These are phyloP conservation scores for Pterocarpus santalinus DNA, from an alignment of 306 rosid species.

Conservation along the genomic window DNA sequence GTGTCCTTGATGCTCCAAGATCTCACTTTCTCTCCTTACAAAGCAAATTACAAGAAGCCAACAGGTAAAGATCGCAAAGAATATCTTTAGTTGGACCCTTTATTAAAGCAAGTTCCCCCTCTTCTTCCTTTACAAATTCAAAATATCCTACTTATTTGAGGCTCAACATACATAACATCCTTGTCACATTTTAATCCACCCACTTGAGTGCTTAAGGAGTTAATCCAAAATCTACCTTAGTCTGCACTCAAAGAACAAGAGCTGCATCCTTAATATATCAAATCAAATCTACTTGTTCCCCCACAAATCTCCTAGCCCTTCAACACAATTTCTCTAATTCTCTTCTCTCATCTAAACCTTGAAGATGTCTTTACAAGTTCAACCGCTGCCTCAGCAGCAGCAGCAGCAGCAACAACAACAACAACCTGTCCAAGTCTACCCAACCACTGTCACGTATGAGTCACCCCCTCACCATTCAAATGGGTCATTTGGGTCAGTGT, in stretches of 20 bases:
- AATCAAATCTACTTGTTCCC: slow-evolving; percentile 39
- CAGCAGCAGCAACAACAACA: slow-evolving; percentile 57
- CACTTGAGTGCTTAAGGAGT: slow-evolving; percentile 57
- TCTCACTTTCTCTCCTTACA: slow-evolving; percentile 78
- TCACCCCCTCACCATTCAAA: slow-evolving; percentile 76
- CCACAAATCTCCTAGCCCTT: slow-evolving; percentile 23
- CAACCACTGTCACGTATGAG: slow-evolving; percentile 59
- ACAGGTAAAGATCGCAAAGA: slow-evolving; percentile 55
- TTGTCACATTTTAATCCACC: slow-evolving; percentile 42
- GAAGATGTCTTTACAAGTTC: slow-evolving; percentile 67
- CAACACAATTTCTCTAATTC: slow-evolving; percentile 33
- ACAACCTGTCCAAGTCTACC: slow-evolving; percentile 76
- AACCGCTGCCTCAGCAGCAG: slow-evolving; percentile 62
- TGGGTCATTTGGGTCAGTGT: slow-evolving; percentile 92
- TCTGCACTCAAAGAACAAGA: slow-evolving; percentile 75
- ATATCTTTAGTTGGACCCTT: slow-evolving; percentile 66
- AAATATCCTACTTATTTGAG: slow-evolving; percentile 48
- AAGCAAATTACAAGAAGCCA: slow-evolving; percentile 63
- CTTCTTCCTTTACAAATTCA: slow-evolving; percentile 54
- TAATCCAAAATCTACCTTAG: slow-evolving; percentile 55
- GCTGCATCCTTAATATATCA: slow-evolving; percentile 21
- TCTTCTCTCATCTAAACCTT: slow-evolving; percentile 23
- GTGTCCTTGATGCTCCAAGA: slow-evolving; percentile 58
- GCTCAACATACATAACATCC: slow-evolving; percentile 48
- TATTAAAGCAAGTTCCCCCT: slow-evolving; percentile 72